Percentiles rank a stretch among this genome's conserved stretches.
Conservation (phyloP, 2,329 filamentous ascomycete species). For the Claviceps spartinae region DNA sequence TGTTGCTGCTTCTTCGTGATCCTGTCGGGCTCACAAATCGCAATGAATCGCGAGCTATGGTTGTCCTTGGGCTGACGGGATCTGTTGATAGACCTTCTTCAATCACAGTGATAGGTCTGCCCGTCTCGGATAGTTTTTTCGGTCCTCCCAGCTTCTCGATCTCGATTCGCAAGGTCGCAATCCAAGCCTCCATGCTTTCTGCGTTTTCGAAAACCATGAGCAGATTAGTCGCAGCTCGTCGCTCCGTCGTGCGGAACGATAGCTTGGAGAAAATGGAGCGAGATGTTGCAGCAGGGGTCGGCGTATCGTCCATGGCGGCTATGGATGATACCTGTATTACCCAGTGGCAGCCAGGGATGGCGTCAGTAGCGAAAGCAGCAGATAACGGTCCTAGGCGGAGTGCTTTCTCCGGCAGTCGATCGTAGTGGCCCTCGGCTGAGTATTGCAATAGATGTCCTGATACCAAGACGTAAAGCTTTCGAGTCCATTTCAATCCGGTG, state of each 20-base stretch:
- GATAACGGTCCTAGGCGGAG: slow-evolving; percentile 60
- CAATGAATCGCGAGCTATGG: slow-evolving; percentile 34
- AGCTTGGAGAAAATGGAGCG: slow-evolving; percentile 54
- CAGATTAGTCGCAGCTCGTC: slow-evolving; percentile 46
- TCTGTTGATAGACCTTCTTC: slow-evolving; percentile 19
- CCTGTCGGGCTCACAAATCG: slow-evolving; percentile 20
- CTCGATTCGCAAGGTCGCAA: slow-evolving; percentile 51
- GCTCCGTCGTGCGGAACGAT: slow-evolving; percentile 40
- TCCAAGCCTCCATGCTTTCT: slow-evolving; percentile 66
- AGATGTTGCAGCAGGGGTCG: slow-evolving; percentile 31
- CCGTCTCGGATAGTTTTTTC: slow-evolving; percentile 47
- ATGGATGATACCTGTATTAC: slow-evolving; percentile 62
- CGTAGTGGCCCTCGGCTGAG: slow-evolving; percentile 52
- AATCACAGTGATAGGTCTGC: slow-evolving; percentile 32
- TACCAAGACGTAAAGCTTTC: slow-evolving; percentile 59
- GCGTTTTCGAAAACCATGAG: slow-evolving; percentile 60
- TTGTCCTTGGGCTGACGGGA: slow-evolving; percentile 30
- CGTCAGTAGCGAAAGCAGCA: slow-evolving; percentile 66
- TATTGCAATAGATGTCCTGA: slow-evolving; percentile 67
- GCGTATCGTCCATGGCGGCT: slow-evolving; percentile 43
- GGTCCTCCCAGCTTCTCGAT: slow-evolving; percentile 59
- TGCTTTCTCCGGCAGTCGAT: slow-evolving; percentile 61
- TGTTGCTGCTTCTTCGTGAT: not conserved
- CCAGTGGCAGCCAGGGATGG: slow-evolving; percentile 69
- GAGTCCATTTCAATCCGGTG: slow-evolving; percentile 48